Conservation (phyloP, 2,329 filamentous ascomycete genomes). For the Elsinoe perseae region DNA sequence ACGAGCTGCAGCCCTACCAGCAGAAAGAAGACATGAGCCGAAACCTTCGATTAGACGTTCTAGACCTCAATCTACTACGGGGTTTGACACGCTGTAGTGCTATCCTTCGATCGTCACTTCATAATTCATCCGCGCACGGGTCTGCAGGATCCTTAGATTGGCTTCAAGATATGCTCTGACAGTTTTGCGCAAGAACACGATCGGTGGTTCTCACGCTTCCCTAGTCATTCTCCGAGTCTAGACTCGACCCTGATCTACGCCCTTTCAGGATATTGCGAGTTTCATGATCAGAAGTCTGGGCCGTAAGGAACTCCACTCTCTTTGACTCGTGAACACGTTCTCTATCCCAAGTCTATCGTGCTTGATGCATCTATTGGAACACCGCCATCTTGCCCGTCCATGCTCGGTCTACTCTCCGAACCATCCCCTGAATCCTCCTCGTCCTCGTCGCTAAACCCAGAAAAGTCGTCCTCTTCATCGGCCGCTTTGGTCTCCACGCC, state of each 20-base stretch:
- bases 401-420: slow-evolving; percentile 14
- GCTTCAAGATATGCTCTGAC: not conserved
- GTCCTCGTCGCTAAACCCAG: slow-evolving; percentile 22
- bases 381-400: not conserved
- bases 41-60: not conserved
- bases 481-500: too few species aligned
- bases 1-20: not conserved
- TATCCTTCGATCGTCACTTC: not conserved
- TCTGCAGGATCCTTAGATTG: not conserved
- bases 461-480: slow-evolving; percentile 39
- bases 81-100: not conserved
- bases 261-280: not conserved
- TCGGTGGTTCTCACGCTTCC: not conserved
- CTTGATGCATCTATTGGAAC: not conserved
- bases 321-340: not conserved
- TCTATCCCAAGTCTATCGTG: not conserved
- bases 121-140: not conserved
- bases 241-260: not conserved
- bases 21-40: not conserved
- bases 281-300: not conserved
- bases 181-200: not conserved
- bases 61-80: not conserved
- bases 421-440: slow-evolving; percentile 20
- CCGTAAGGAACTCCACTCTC: not conserved
- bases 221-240: not conserved